Conservation (phyloP, 345 rosid species). For the Lepidium africanum region DNA sequence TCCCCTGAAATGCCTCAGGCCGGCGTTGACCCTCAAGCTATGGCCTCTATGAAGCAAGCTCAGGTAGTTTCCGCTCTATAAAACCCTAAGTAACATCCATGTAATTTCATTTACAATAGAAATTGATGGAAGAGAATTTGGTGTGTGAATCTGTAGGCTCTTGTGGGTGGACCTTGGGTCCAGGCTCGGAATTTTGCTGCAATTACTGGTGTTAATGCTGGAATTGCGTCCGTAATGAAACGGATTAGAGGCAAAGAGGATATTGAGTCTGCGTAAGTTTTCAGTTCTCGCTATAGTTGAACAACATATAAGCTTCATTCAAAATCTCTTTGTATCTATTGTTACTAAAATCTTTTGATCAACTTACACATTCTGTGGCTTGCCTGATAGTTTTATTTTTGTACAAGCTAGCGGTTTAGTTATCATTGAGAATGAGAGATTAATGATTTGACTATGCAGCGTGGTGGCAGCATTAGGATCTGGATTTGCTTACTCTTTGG, state of each 20-base stretch:
- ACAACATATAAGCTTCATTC: background rate
- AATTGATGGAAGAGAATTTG: background rate
- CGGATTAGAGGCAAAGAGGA: constrained; percentile 93
- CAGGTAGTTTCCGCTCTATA: constrained; percentile 40
- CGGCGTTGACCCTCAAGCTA: constrained; percentile 58
- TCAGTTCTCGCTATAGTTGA: background rate
- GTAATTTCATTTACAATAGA: background rate
- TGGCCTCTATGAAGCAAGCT: constrained; percentile 80
- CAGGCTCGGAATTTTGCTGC: constrained; percentile 97
- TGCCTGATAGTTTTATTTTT: no score
- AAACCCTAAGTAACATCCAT: background rate
- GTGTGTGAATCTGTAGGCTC: constrained; percentile 39
- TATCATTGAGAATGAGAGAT: background rate
- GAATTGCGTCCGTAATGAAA: constrained; percentile 73
- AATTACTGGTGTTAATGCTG: constrained; percentile 86
- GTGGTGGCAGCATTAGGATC: constrained; percentile 95
- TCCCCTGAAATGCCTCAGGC: constrained; percentile 40
- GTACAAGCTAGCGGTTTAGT: background rate
- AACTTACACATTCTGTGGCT: no score
- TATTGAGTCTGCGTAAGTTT: constrained; percentile 53
- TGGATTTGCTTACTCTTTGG: constrained; percentile 79
- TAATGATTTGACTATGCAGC: constrained; percentile 36
- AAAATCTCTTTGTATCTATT: background rate
- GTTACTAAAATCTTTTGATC: no score
- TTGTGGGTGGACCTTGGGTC: constrained; percentile 78